These are phyloP conservation scores for Plantago lanceolata DNA, from an alignment of 305 asterid genomes.

Conservation along the genomic window DNA sequence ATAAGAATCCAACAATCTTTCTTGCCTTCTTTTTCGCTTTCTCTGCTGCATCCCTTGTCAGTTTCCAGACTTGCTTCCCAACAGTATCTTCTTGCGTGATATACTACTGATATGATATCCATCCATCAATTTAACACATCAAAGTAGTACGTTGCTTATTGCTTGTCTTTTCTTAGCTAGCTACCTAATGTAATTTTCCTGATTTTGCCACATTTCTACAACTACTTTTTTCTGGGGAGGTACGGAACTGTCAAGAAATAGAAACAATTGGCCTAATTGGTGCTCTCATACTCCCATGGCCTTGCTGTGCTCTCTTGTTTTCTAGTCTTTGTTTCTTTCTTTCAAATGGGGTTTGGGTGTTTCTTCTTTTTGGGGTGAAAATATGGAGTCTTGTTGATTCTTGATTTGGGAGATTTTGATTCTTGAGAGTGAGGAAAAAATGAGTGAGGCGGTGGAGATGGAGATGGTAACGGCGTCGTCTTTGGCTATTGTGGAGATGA, in stretches of 20 bases:
- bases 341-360: slow-evolving; percentile 20
- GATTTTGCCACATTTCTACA: slow-evolving; percentile 22
- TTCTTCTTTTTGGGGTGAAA: slow-evolving; percentile 18
- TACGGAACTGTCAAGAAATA: slow-evolving; percentile 24
- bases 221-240: neutral
- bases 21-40: slow-evolving; percentile 29
- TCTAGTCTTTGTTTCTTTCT: slow-evolving; percentile 30
- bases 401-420: slow-evolving; percentile 13
- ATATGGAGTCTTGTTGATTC: slow-evolving; percentile 23
- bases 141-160: too few species aligned
- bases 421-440: slow-evolving; percentile 32
- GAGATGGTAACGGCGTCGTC: slow-evolving; percentile 52
- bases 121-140: too few species aligned
- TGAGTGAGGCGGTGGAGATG: slow-evolving; percentile 53
- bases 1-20: neutral
- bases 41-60: slow-evolving; percentile 38
- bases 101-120: too few species aligned
- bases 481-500: slow-evolving; percentile 75
- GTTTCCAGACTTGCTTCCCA: slow-evolving; percentile 36
- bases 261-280: slow-evolving; percentile 25
- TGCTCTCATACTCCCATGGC: slow-evolving; percentile 26
- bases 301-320: slow-evolving; percentile 12
- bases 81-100: slow-evolving; percentile 32
- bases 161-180: slow-evolving; percentile 26
- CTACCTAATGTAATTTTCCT: slow-evolving; percentile 27